Evolutionary conservation across 129 eudicot species (phyloP).

Genomic region (Calendula officinalis): DNA sequence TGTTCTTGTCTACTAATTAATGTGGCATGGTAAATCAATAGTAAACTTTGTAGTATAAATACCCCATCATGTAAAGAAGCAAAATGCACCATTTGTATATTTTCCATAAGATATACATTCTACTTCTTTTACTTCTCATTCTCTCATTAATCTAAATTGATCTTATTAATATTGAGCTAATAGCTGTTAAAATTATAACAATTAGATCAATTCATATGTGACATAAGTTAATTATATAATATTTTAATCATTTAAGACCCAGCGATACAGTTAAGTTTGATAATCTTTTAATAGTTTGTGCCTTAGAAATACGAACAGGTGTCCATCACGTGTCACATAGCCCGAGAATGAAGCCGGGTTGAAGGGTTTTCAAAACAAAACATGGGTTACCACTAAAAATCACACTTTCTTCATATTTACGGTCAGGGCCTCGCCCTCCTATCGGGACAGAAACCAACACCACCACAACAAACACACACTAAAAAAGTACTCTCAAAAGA

Average conservation of each 20-base stretch:
- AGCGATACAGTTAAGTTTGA: not conserved
- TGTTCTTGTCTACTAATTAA: too few relatives aligned
- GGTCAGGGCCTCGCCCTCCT: constrained; percentile 26
- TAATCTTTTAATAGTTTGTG: not conserved
- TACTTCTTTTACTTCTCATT: too few relatives aligned
- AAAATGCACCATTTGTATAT: too few relatives aligned
- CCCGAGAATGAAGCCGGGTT: constrained; percentile 14
- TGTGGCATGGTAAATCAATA: too few relatives aligned
- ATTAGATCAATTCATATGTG: too few relatives aligned
- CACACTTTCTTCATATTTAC: constrained; percentile 19
- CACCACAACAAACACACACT: constrained; percentile 6
- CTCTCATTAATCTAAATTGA: too few relatives aligned
- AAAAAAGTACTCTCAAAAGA: not conserved
- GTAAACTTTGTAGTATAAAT: too few relatives aligned
- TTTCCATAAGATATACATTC: too few relatives aligned
- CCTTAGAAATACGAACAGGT: constrained; percentile 2
- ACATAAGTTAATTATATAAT: too few relatives aligned
- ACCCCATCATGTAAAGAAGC: too few relatives aligned
- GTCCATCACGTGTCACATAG: constrained; percentile 23
- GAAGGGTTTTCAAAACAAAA: constrained; percentile 2
- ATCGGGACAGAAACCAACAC: constrained; percentile 7
- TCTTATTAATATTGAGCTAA: too few relatives aligned
- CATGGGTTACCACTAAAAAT: constrained; percentile 5
- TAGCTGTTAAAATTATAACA: too few relatives aligned
- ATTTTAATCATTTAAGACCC: not conserved